Conservation (phyloP, 23 red algal genomes). For the Gracilaria caudata region DNA sequence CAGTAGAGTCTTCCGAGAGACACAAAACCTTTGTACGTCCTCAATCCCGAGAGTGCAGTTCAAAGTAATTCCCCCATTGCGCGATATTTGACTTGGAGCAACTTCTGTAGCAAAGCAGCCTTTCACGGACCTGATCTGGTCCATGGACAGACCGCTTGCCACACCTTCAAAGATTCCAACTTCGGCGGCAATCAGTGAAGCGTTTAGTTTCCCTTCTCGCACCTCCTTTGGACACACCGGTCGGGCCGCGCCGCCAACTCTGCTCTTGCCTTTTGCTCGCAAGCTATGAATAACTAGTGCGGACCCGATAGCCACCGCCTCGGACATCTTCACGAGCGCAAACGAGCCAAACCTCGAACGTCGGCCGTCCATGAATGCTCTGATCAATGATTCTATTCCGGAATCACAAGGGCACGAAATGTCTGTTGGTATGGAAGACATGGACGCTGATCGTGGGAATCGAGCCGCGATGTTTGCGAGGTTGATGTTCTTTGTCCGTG, state of each 20-base stretch:
- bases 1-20: conserved; percentile 49
- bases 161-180: conserved; percentile 75
- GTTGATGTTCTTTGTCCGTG: neutral
- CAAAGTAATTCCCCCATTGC: conserved; percentile 28
- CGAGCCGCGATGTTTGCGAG: neutral
- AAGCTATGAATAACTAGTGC: conserved; percentile 50
- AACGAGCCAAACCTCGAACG: conserved; percentile 59
- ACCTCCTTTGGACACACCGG: conserved; percentile 63
- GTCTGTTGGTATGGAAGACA: conserved; percentile 27
- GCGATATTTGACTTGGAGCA: neutral
- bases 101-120: conserved; percentile 68
- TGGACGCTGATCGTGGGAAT: conserved; percentile 8
- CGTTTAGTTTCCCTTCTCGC: conserved; percentile 63
- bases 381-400: conserved; percentile 56
- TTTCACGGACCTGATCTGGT: conserved; percentile 60
- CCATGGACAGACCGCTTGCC: conserved; percentile 52
- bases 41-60: conserved; percentile 39
- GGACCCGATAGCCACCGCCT: conserved; percentile 64
- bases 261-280: conserved; percentile 37
- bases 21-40: conserved; percentile 68
- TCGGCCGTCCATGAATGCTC: conserved; percentile 64
- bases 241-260: conserved; percentile 52
- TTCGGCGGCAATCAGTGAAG: conserved; percentile 62
- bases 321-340: conserved; percentile 59
- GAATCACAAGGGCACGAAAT: conserved; percentile 64